phyloP scores from a whole-genome alignment of 129 eudicot genomes.

The Mikania micrantha region DNA sequence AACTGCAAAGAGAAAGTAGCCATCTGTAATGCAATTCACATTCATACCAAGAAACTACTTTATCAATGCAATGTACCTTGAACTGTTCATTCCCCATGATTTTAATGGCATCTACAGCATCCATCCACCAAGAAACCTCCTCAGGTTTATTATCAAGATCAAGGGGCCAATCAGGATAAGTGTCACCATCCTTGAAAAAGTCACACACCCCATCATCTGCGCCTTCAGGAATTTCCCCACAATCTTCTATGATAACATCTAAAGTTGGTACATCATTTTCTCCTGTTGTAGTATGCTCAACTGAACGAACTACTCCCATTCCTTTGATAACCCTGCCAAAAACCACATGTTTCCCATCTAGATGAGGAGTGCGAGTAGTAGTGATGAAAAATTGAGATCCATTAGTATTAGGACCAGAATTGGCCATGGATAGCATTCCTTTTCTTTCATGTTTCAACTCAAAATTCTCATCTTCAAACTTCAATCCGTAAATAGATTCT shows the following conservation, averaged over 20 bases:
- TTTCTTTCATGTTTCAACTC: slow-evolving; percentile 79
- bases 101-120: slow-evolving; percentile 60
- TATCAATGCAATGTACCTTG: slow-evolving; percentile 49
- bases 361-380: slow-evolving; percentile 64
- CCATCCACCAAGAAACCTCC: slow-evolving; percentile 69
- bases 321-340: slow-evolving; percentile 93
- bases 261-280: slow-evolving; percentile 43
- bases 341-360: slow-evolving; percentile 86
- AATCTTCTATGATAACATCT: slow-evolving; percentile 67
- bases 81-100: slow-evolving; percentile 66
- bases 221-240: slow-evolving; percentile 93
- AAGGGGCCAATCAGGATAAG: slow-evolving; percentile 88
- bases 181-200: slow-evolving; percentile 87
- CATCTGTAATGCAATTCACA: neutral
- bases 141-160: slow-evolving; percentile 69
- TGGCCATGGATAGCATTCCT: slow-evolving; percentile 96
- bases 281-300: slow-evolving; percentile 54
- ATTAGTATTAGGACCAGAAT: slow-evolving; percentile 78
- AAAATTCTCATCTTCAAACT: slow-evolving; percentile 91
- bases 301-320: slow-evolving; percentile 72
- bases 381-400: slow-evolving; percentile 85
- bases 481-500: slow-evolving; percentile 78
- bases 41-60: neutral
- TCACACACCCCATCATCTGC: slow-evolving; percentile 74
- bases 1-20: neutral